These are phyloP conservation scores for Trypanosoma rangeli DNA, from an alignment of 208 protist species.

Conservation along the genomic window DNA sequence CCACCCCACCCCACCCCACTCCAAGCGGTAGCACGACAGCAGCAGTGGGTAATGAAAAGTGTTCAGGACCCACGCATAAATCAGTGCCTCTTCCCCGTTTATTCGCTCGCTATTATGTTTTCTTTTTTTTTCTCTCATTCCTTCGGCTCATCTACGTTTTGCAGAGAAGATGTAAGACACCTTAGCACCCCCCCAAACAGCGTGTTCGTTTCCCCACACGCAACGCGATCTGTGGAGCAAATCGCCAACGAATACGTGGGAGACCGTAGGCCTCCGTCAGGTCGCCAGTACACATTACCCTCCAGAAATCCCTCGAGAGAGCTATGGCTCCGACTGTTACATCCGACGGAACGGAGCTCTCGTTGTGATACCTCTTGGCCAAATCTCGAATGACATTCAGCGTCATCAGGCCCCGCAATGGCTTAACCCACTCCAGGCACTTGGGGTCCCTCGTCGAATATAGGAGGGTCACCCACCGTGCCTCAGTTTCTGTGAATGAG, in stretches of 20 bases:
- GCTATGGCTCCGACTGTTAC: constrained; percentile 38
- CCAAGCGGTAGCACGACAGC: background rate
- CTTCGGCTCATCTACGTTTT: background rate
- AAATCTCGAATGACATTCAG: constrained; percentile 38
- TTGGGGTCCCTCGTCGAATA: constrained; percentile 49
- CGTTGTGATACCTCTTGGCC: constrained; percentile 40
- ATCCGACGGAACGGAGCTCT: constrained; percentile 33
- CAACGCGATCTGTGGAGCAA: constrained; percentile 14
- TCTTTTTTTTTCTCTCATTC: background rate
- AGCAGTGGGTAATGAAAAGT: background rate
- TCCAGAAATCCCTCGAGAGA: constrained; percentile 61
- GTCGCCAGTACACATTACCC: constrained; percentile 51
- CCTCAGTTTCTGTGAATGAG: constrained; percentile 66
- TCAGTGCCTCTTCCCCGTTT: background rate
- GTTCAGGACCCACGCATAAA: background rate
- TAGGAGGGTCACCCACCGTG: constrained; percentile 65
- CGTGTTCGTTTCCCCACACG: constrained; percentile 12
- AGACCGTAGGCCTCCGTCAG: constrained; percentile 67
- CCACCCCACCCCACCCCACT: too few relatives aligned
- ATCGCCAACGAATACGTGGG: constrained; percentile 47
- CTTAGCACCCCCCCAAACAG: background rate
- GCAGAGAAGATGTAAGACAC: background rate
- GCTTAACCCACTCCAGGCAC: constrained; percentile 38
- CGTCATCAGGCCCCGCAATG: constrained; percentile 46
- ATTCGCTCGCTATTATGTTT: background rate